phyloP scores from a whole-genome alignment of 352 stramenopile species.

The Pythium graminicola region DNA sequence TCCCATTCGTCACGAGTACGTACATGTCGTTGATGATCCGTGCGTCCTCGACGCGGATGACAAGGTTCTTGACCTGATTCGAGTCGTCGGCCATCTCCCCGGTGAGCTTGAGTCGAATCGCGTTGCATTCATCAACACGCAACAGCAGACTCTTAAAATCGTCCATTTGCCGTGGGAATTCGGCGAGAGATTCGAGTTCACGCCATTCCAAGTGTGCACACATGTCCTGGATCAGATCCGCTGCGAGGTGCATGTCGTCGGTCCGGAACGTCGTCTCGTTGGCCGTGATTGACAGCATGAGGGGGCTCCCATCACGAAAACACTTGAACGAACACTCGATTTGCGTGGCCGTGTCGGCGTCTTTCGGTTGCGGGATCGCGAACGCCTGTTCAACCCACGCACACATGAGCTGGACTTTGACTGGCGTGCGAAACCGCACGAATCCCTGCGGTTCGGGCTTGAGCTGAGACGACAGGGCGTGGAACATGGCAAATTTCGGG shows the following conservation, averaged over 20 bases:
- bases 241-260: constrained; percentile 81
- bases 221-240: constrained; percentile 87
- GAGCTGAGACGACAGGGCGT: constrained; percentile 31
- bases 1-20: constrained; percentile 6
- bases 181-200: constrained; percentile 74
- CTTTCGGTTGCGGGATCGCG: constrained; percentile 32
- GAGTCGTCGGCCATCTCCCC: constrained; percentile 92
- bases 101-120: constrained; percentile 82
- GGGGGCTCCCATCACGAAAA: constrained; percentile 40
- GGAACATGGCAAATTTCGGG: constrained; percentile 85
- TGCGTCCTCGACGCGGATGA: constrained; percentile 90
- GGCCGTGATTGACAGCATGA: constrained; percentile 40
- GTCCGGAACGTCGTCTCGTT: constrained; percentile 68
- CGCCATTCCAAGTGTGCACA: constrained; percentile 74
- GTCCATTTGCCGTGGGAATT: constrained; percentile 88
- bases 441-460: constrained; percentile 36
- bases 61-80: constrained; percentile 86
- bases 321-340: constrained; percentile 56
- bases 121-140: constrained; percentile 84
- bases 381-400: constrained; percentile 70
- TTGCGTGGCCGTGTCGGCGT: constrained; percentile 27
- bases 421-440: constrained; percentile 64
- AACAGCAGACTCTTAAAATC: constrained; percentile 66
- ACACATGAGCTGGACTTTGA: constrained; percentile 69
- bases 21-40: constrained; percentile 91